Base-by-base conservation (phyloP, 2,329 filamentous ascomycete species). In the Exophiala xenobiotica region DNA sequence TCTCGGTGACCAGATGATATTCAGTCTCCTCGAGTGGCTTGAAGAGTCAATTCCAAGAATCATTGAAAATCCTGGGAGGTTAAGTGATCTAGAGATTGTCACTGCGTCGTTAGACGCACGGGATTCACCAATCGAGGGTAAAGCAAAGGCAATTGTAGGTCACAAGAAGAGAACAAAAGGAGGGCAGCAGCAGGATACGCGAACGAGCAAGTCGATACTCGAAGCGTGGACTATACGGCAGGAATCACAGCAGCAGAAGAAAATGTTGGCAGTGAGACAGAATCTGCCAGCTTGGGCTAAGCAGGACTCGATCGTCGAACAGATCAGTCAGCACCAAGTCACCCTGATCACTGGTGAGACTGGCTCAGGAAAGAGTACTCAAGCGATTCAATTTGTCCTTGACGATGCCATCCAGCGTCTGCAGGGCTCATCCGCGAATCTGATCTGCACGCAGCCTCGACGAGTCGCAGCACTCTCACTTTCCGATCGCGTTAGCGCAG, bases 271-370 rank as follows among this genome's bases (percentile, higher is more conserved):
- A 14, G 82, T 83, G 62, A 80, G 93, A 37, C 80, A 86, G 66
- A 81, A 78, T 40, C 74, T 99, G 2, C 93, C 93, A 2, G 93
- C 93, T 1, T 99, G 93, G 93, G 81, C 82, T 53, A 82, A 93
- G 62, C 84, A 82, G 61, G 84, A 92, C 16, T 76, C 79, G 1
- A 88, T 99, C 23, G 82, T 97, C 7, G 69, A 80, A 16, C 87
- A 88, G 0, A 88, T 99, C 42, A 79, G 79, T 35, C 74, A 78
- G 3, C 83, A 92, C 64, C 86, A 96, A 68, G 90, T 99, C 44
- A 96, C 90, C 1, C 96, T 99, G 63, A 93, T 99, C 62, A 95
- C 91, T 37, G 93, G 93, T 61, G 93, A 97, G 71, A 99, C 93
- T 3, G 93, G 93, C 46, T 96, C 90, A 14, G 93, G 93, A 65